Evolutionary conservation across 1,139 yeast genomes (phyloP), one percentile per base, ranked within the genome.

Genomic region (Komagataea norvegica): DNA sequence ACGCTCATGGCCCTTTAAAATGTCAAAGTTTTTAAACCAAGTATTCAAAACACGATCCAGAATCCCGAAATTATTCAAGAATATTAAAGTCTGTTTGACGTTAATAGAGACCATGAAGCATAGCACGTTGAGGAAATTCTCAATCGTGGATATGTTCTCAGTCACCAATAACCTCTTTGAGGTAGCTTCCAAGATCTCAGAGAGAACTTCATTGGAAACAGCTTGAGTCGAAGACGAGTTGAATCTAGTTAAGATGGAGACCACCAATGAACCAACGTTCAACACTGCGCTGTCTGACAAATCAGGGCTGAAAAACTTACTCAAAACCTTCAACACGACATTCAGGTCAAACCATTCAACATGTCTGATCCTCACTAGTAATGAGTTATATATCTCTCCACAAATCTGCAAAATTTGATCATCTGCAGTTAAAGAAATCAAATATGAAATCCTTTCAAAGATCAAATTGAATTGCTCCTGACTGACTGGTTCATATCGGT

Each of bases 21-120:
- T 77, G 51, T 85, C 93, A 60, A 85, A 89, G 3, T 88, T 74
- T 25, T 77, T 77, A 36, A 89, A 72, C 96, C 97, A 89, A 38
- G 83, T 79, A 5, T 81, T 80, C 34, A 85, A 55, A 2, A 81
- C 74, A 6, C 51, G 43, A 14, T 51, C 46, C 8, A 39, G 17
- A 9, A 73, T 49, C 2, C 59, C 56, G 37, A 75, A 62, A n/a
- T 62, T 60, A 24, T 65, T 61, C 36, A 88, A 66, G 44, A 85
- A 78, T 34, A 75, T 67, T 5, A 88, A 64, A 38, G 84, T 78
- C 18, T 77, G 78, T 14, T 57, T 55, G 0, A 88, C 77, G 19
- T 87, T 77, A 8, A 70, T 61, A 30, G 77, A 64, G 2, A 84
- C 75, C 48, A 89, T 65, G 48, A 79, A 76, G 55, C 94, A 85